A percentile compares a stretch with the other conserved stretches of the same genome.
phyloP scores from a whole-genome alignment of 2,329 filamentous ascomycete species.

The Cercospora zeae-maydis region DNA sequence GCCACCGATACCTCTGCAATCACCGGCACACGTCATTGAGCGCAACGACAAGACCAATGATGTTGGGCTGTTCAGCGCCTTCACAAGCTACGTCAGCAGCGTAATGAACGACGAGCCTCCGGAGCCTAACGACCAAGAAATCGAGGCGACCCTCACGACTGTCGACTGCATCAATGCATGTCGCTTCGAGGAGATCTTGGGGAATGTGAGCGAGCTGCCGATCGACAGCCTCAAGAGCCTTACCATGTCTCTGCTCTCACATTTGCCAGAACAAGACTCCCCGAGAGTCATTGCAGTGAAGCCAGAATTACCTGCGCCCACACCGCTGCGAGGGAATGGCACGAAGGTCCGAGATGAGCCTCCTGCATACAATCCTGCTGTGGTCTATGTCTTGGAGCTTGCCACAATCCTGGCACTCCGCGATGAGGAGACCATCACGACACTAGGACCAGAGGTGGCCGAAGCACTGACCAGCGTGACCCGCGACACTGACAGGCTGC shows the following conservation, averaged over 20 bases:
- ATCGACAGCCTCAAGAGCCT: constrained; percentile 57
- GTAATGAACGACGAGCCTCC: constrained; percentile 97
- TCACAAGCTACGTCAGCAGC: constrained; percentile 96
- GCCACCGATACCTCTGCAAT: constrained; percentile 80
- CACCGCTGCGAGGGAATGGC: constrained; percentile 57
- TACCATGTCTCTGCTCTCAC: constrained; percentile 69
- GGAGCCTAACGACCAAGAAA: constrained; percentile 92
- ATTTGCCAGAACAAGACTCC: constrained; percentile 76
- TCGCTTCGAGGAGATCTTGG: constrained; percentile 74
- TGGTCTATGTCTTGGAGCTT: constrained; percentile 88
- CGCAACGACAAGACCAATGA: constrained; percentile 74
- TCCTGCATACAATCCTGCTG: constrained; percentile 74
- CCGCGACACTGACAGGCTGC: constrained; percentile 72
- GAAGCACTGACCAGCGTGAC: constrained; percentile 77
- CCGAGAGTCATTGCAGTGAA: constrained; percentile 85
- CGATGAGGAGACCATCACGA: constrained; percentile 67
- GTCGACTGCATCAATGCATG: constrained; percentile 93
- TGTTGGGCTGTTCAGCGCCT: constrained; percentile 83
- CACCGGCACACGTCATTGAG: constrained; percentile 88
- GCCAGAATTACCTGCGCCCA: constrained; percentile 67
- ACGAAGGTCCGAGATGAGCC: constrained; percentile 54
- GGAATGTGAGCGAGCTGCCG: constrained; percentile 71
- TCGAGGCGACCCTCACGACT: constrained; percentile 91
- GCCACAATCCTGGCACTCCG: constrained; percentile 77
- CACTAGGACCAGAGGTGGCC: constrained; percentile 74